Percentiles rank a stretch among this genome's conserved stretches.
phyloP scores from a whole-genome alignment of 495 filamentous ascomycete species.

The Penicillium maclennaniae region DNA sequence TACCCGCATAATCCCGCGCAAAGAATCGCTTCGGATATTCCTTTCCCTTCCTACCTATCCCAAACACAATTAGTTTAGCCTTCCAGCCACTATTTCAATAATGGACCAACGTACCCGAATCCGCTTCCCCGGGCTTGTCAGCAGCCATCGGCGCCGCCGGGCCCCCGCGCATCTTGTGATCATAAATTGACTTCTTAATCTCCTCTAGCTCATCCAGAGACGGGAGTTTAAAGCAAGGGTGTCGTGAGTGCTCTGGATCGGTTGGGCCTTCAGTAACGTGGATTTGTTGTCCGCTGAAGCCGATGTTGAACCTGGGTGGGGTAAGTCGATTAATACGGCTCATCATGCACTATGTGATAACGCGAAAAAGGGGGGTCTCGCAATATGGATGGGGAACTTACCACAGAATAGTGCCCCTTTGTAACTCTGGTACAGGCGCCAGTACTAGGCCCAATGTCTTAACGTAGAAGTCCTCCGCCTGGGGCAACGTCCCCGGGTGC shows the following conservation, averaged over 20 bases:
- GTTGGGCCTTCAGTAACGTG: conserved; percentile 53
- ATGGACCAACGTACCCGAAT: conserved; percentile 40
- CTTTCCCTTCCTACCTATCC: conserved; percentile 46
- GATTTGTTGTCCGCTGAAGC: conserved; percentile 54
- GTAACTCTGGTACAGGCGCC: conserved; percentile 47
- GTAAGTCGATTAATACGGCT: not conserved
- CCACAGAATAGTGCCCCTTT: conserved; percentile 51
- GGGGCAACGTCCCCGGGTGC: conserved; percentile 47
- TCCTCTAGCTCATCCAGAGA: conserved; percentile 41
- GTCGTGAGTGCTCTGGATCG: conserved; percentile 41
- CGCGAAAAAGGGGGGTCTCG: too few relatives aligned
- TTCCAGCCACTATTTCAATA: not conserved
- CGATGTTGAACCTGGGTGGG: conserved; percentile 51
- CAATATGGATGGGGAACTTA: conserved; percentile 5
- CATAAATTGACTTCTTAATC: conserved; percentile 49
- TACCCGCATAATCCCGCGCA: conserved; percentile 60
- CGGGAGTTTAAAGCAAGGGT: conserved; percentile 55
- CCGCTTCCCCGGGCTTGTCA: conserved; percentile 51
- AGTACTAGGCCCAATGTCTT: conserved; percentile 49
- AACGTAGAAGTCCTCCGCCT: conserved; percentile 54
- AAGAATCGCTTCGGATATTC: conserved; percentile 62
- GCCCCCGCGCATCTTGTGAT: conserved; percentile 48
- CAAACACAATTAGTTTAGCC: not conserved
- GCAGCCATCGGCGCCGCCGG: conserved; percentile 47
- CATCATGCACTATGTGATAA: not conserved